Conservation (phyloP, 495 filamentous ascomycete genomes). For the Penicillium psychrofluorescens region DNA sequence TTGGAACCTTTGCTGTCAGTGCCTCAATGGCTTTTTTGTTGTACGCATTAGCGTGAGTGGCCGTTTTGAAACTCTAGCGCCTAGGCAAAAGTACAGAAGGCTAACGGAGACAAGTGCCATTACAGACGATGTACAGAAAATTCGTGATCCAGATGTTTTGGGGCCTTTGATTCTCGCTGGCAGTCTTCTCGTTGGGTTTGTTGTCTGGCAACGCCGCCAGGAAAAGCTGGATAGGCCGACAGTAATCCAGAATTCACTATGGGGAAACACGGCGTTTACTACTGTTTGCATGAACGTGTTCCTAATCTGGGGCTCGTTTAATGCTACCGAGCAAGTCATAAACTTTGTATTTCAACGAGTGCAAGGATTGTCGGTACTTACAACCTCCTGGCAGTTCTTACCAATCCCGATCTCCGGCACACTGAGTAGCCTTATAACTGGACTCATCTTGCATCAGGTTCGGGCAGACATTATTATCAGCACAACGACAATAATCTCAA, state of each 20-base stretch:
- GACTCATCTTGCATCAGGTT: constrained; percentile 13
- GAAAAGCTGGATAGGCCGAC: no score
- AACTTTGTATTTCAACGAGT: constrained; percentile 49
- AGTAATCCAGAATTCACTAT: no score
- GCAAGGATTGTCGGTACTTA: constrained; percentile 30
- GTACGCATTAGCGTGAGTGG: constrained; percentile 36
- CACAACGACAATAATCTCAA: constrained; percentile 5
- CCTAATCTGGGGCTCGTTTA: constrained; percentile 42
- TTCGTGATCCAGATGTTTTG: no score
- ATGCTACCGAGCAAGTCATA: constrained; percentile 39
- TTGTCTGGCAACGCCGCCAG: no score
- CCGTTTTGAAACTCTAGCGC: neutral
- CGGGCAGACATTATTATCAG: constrained; percentile 12
- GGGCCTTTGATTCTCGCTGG: no score
- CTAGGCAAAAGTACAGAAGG: no score
- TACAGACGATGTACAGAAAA: no score
- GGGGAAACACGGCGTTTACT: no score
- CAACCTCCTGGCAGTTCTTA: constrained; percentile 28
- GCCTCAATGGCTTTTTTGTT: constrained; percentile 29
- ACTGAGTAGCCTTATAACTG: constrained; percentile 11
- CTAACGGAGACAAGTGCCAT: no score
- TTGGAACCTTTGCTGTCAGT: constrained; percentile 31
- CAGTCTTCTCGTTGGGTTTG: no score
- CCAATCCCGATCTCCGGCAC: constrained; percentile 18
- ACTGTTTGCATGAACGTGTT: constrained; percentile 13